Conservation (phyloP, 768 basidiomycete genomes). For the Boletus sp. region DNA sequence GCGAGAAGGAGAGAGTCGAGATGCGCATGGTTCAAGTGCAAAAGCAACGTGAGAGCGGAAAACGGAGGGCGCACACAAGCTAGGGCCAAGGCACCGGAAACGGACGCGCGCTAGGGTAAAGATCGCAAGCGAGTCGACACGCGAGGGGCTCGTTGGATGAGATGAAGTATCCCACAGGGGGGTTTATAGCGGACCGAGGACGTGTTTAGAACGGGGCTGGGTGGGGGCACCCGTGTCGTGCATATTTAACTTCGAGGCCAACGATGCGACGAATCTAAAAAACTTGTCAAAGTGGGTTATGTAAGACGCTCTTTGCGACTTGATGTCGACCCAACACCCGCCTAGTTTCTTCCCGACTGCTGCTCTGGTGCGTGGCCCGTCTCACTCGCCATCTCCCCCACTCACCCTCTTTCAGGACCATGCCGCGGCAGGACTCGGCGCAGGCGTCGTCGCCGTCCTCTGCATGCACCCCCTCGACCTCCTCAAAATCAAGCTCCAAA, state of each 20-base stretch:
- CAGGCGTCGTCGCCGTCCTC: conserved; percentile 87
- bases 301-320: conserved; percentile 10
- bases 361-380: conserved; percentile 26
- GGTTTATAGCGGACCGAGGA: neutral
- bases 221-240: too few species aligned
- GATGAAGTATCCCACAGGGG: neutral
- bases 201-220: neutral
- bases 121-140: conserved; percentile 1
- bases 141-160: neutral
- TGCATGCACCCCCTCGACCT: conserved; percentile 98
- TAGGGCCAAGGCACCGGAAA: neutral
- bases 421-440: conserved; percentile 89
- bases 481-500: conserved; percentile 91
- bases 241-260: too few species aligned
- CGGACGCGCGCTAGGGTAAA: neutral
- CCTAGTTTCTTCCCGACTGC: conserved; percentile 43
- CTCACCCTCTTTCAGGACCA: conserved; percentile 65
- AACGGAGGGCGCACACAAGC: too few species aligned
- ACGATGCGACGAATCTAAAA: too few species aligned
- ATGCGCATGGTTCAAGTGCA: conserved; percentile 16
- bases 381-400: accelerated
- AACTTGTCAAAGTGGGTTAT: conserved; percentile 1
- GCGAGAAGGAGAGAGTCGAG: neutral
- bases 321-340: conserved; percentile 17
- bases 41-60: conserved; percentile 1